Evolutionary conservation across 2,329 filamentous ascomycete genomes (phyloP).

Genomic region (Alternaria postmessia): DNA sequence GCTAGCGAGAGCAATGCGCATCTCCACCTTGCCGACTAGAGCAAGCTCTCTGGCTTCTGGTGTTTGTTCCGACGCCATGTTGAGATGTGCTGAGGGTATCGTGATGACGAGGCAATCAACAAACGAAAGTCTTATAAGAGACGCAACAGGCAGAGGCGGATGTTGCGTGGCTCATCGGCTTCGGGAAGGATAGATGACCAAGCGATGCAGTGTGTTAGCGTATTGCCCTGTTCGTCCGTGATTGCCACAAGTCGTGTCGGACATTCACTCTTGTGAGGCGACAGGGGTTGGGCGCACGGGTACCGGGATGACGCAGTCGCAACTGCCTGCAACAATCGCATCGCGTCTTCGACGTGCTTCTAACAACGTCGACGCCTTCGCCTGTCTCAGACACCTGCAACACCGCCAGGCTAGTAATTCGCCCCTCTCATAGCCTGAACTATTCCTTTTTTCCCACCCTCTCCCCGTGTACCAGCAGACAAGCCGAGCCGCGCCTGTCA

Average conservation of each 20-base stretch:
- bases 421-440: not conserved
- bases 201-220: constrained; percentile 11
- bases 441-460: not conserved
- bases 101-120: constrained; percentile 2
- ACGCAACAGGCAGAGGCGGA: constrained; percentile 35
- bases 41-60: constrained; percentile 76
- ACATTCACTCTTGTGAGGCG: constrained; percentile 30
- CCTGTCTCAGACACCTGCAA: constrained; percentile 5
- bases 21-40: constrained; percentile 84
- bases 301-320: constrained; percentile 32
- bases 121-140: constrained; percentile 18
- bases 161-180: constrained; percentile 29
- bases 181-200: constrained; percentile 1
- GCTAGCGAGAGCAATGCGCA: constrained; percentile 82
- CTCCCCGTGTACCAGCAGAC: constrained; percentile 7
- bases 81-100: constrained; percentile 14
- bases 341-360: constrained; percentile 37
- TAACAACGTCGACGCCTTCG: constrained; percentile 23
- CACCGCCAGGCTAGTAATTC: constrained; percentile 1
- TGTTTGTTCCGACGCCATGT: constrained; percentile 43
- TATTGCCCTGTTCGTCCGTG: constrained; percentile 23
- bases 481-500: constrained; percentile 7
- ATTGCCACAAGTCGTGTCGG: constrained; percentile 32
- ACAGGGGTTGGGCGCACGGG: constrained; percentile 32
- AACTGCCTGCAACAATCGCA: constrained; percentile 35